Conservation (phyloP, 129 eudicot species). For the Lactuca sativa region DNA sequence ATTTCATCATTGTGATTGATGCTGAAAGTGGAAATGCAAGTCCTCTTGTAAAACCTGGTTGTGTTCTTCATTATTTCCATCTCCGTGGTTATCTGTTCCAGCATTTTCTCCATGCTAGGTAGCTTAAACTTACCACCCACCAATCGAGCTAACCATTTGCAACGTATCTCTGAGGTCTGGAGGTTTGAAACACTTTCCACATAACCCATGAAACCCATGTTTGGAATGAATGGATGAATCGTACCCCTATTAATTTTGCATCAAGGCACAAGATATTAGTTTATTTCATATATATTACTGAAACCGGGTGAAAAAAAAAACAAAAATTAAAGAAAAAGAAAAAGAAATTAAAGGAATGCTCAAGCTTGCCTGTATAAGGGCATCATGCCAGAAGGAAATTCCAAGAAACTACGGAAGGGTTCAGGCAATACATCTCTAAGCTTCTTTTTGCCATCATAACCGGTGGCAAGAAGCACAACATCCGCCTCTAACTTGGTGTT, state of each 20-base stretch:
- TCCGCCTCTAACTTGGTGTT: conserved; percentile 74
- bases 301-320: background rate
- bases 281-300: background rate
- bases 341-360: background rate
- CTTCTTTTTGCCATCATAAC: conserved; percentile 85
- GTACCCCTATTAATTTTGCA: conserved; percentile 53
- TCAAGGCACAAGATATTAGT: background rate
- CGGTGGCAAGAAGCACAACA: conserved; percentile 78
- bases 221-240: conserved; percentile 85
- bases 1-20: conserved; percentile 87
- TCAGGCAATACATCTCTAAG: conserved; percentile 59
- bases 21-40: conserved; percentile 91
- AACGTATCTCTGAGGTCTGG: conserved; percentile 94
- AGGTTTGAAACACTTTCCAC: conserved; percentile 91
- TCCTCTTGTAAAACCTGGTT: conserved; percentile 89
- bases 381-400: conserved; percentile 69
- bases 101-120: conserved; percentile 73
- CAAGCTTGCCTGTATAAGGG: conserved; percentile 66
- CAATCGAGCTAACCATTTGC: conserved; percentile 83
- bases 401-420: conserved; percentile 59
- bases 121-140: conserved; percentile 71
- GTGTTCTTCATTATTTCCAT: conserved; percentile 81
- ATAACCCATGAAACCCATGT: conserved; percentile 90
- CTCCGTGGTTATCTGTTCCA: conserved; percentile 59
- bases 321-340: background rate